Evolutionary conservation across 2,329 filamentous ascomycete species (phyloP).

Genomic region (Lasiodiplodia sp.): DNA sequence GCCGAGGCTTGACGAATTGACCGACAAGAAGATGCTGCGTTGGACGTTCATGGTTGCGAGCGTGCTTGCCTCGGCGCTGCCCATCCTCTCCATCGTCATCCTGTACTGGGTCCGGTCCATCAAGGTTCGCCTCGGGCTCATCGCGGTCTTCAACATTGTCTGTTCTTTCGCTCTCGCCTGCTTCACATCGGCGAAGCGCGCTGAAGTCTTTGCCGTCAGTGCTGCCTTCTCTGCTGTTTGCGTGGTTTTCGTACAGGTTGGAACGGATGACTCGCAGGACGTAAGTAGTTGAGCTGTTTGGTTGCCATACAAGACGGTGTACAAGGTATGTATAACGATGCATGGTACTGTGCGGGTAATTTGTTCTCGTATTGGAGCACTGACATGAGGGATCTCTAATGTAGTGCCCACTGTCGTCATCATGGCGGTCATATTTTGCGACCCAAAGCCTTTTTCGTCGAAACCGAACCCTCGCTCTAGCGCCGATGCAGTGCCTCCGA

Average conservation of each 20-base stretch:
- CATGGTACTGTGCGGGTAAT: too few species aligned
- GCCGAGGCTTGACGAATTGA: accelerated
- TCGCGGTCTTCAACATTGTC: conserved; percentile 11
- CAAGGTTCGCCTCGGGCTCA: not conserved
- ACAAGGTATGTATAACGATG: too few species aligned
- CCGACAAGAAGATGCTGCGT: not conserved
- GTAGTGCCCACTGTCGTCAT: too few species aligned
- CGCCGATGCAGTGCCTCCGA: too few species aligned
- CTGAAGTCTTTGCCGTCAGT: conserved; percentile 7
- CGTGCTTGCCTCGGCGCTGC: conserved; percentile 1
- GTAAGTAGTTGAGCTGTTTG: too few species aligned
- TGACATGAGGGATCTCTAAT: too few species aligned
- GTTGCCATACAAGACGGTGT: too few species aligned
- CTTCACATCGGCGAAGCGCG: conserved; percentile 12
- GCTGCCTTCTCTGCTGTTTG: conserved; percentile 21
- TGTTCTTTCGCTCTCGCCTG: not conserved
- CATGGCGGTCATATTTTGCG: too few species aligned
- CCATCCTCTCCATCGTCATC: conserved; percentile 4
- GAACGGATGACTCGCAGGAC: too few species aligned
- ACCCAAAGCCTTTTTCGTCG: too few species aligned
- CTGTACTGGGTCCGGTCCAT: conserved; percentile 3
- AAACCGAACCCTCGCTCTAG: too few species aligned
- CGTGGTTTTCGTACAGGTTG: conserved; percentile 19
- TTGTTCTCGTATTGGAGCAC: too few species aligned
- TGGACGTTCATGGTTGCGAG: not conserved